phyloP scores from a whole-genome alignment of 2,329 filamentous ascomycete species.

The Colletotrichum gloeosporioides region DNA sequence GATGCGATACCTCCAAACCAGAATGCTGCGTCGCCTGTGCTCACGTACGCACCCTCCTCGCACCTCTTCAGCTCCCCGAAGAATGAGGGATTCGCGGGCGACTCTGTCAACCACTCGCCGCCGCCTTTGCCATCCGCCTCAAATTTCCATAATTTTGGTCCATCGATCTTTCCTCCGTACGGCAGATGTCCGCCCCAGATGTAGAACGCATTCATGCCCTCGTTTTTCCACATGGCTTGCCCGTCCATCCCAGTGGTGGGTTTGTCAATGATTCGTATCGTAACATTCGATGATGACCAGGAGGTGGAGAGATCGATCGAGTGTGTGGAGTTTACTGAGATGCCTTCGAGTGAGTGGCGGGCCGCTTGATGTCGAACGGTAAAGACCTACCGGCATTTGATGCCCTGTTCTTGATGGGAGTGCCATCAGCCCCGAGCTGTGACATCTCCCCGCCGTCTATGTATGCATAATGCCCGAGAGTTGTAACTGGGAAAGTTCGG shows the following conservation, averaged over 20 bases:
- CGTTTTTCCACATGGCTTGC: slow-evolving; percentile 6
- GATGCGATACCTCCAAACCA: slow-evolving; percentile 13
- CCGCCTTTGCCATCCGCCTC: slow-evolving; percentile 10
- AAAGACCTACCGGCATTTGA: slow-evolving; percentile 2
- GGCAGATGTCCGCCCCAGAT: slow-evolving; percentile 16
- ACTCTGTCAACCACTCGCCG: slow-evolving; percentile 8
- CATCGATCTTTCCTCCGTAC: not conserved
- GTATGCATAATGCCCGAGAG: slow-evolving; percentile 40
- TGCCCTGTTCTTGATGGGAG: not conserved
- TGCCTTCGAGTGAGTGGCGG: not conserved
- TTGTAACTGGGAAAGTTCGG: not conserved
- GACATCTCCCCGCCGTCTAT: slow-evolving; percentile 42
- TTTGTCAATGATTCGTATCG: not conserved
- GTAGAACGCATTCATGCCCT: not conserved
- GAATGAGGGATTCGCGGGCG: not conserved
- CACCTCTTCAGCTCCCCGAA: not conserved
- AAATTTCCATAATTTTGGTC: slow-evolving; percentile 13
- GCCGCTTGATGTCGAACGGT: not conserved
- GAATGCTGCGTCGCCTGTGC: not conserved
- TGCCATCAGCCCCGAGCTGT: not conserved
- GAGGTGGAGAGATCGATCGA: slow-evolving; percentile 16
- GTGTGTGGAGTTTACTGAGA: slow-evolving; percentile 17
- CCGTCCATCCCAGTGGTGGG: not conserved
- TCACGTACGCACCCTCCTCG: not conserved
- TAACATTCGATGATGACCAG: slow-evolving; percentile 4